phyloP scores from a whole-genome alignment of 2,329 filamentous ascomycete species.

The Neonectria faginata region DNA sequence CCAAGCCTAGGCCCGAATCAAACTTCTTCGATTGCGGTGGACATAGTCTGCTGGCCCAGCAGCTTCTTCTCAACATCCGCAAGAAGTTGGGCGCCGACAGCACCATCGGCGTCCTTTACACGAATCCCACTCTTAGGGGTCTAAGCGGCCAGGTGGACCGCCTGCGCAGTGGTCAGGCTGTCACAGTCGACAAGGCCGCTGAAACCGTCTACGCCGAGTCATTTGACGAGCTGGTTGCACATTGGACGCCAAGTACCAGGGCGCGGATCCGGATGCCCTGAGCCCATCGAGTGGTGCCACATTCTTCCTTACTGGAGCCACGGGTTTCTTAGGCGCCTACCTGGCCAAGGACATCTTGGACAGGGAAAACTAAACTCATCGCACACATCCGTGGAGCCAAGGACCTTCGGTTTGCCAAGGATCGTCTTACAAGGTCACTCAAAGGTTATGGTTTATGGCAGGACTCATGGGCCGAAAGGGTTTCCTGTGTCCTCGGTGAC shows the following conservation, averaged over 20 bases:
- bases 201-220: slow-evolving; percentile 14
- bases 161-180: slow-evolving; percentile 12
- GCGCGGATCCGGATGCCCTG: slow-evolving; percentile 51
- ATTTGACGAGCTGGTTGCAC: slow-evolving; percentile 8
- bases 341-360: slow-evolving; percentile 79
- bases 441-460: slow-evolving; percentile 85
- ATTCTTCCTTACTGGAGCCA: slow-evolving; percentile 90
- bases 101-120: slow-evolving; percentile 50
- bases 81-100: slow-evolving; percentile 48
- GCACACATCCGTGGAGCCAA: slow-evolving; percentile 78
- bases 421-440: slow-evolving; percentile 75
- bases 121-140: slow-evolving; percentile 12
- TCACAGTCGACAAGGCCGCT: slow-evolving; percentile 9
- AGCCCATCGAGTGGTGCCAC: slow-evolving; percentile 57
- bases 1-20: background rate
- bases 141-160: slow-evolving; percentile 19
- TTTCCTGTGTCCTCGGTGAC: slow-evolving; percentile 79
- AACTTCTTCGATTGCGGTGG: slow-evolving; percentile 55
- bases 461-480: slow-evolving; percentile 67
- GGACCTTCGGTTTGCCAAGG: slow-evolving; percentile 67
- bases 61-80: slow-evolving; percentile 74
- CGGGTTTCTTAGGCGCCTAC: slow-evolving; percentile 83
- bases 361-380: slow-evolving; percentile 63
- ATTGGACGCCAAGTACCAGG: slow-evolving; percentile 57
- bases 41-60: slow-evolving; percentile 70